Percentiles rank a stretch among this genome's conserved stretches.
phyloP scores from a whole-genome alignment of 441 rosid genomes.

The Flueggea neowawraea region DNA sequence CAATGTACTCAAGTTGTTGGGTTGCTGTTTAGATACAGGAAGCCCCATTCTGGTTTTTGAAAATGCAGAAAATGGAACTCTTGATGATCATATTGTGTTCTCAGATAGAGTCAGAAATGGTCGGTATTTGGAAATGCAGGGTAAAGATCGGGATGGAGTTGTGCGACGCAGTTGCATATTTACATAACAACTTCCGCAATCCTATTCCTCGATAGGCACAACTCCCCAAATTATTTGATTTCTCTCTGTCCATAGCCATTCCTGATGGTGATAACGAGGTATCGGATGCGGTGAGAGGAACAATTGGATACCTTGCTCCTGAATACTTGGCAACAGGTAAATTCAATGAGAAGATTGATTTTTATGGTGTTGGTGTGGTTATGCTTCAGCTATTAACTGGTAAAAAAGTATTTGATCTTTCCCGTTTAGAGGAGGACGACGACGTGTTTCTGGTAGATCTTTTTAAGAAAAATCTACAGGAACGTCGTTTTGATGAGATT shows the following conservation, averaged over 20 bases:
- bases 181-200: conserved; percentile 32
- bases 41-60: conserved; percentile 13
- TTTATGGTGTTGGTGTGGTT: conserved; percentile 34
- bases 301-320: conserved; percentile 21
- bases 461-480: conserved; percentile 2
- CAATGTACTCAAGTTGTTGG: too few species aligned
- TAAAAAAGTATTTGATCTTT: neutral
- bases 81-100: neutral
- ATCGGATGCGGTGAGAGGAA: conserved; percentile 4
- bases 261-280: conserved; percentile 32
- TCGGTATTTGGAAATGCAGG: conserved; percentile 8
- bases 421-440: too few species aligned
- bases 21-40: too few species aligned
- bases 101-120: too few species aligned
- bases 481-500: neutral
- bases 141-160: conserved; percentile 18
- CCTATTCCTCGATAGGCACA: conserved; percentile 29
- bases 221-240: conserved; percentile 30
- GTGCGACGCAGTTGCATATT: conserved; percentile 30
- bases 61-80: conserved; percentile 18
- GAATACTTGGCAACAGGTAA: conserved; percentile 15
- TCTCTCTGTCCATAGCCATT: conserved; percentile 24
- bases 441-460: too few species aligned
- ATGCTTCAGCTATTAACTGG: conserved; percentile 34
- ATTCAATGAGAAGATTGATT: conserved; percentile 37